These are phyloP conservation scores for Coleophoma eucalyptorum DNA, from an alignment of 2,329 filamentous ascomycete genomes.

Conservation along the genomic window DNA sequence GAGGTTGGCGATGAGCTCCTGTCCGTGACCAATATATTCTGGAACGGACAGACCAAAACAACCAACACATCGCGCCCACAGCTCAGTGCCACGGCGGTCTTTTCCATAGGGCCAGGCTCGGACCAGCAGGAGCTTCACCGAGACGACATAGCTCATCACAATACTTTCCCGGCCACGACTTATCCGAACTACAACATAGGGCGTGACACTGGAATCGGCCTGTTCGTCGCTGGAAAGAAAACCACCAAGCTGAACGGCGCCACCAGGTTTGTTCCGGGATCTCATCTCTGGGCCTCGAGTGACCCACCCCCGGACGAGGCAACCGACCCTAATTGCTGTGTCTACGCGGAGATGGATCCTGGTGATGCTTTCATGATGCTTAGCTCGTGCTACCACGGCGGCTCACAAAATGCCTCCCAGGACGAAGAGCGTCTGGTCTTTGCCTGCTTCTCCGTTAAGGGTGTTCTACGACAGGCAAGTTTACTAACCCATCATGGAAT, in stretches of 20 bases:
- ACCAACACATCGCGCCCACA: background rate
- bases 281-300: constrained; percentile 4
- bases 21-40: background rate
- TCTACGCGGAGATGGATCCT: constrained; percentile 2
- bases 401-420: constrained; percentile 1
- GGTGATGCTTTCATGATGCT: constrained; percentile 5
- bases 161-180: background rate
- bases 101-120: background rate
- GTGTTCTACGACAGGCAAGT: background rate
- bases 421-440: background rate
- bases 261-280: constrained; percentile 4
- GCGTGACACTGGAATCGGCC: background rate
- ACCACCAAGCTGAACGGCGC: constrained; percentile 2
- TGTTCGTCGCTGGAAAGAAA: background rate
- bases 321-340: no score
- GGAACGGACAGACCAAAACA: background rate
- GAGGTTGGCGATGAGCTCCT: background rate
- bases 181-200: background rate
- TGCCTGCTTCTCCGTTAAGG: background rate
- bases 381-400: constrained; percentile 5
- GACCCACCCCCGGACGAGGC: background rate
- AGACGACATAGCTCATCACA: background rate
- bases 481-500: background rate
- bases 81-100: background rate
- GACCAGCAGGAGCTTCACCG: background rate